A percentile compares a stretch with the other conserved stretches of the same genome.
These are phyloP conservation scores for Umbelopsis sp. DNA, from an alignment of 192 early-diverging fungal genomes.

Conservation along the genomic window DNA sequence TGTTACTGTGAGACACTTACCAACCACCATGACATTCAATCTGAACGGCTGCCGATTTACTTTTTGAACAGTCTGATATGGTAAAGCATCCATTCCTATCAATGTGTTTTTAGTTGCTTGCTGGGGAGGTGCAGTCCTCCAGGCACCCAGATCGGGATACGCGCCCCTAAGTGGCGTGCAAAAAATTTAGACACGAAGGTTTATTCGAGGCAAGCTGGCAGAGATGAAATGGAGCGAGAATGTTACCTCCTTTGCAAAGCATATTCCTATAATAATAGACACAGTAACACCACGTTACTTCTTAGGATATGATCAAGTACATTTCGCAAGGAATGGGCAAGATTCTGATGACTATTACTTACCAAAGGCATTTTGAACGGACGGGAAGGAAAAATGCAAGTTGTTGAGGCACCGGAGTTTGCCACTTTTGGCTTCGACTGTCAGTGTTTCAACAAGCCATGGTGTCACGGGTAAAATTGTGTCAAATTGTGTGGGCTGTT, in stretches of 20 bases:
- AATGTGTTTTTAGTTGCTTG: constrained; percentile 50
- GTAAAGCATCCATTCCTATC: constrained; percentile 74
- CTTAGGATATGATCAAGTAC: too few species aligned
- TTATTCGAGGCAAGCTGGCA: background rate
- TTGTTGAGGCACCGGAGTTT: background rate
- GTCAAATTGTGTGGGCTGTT: background rate
- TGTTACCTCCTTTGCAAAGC: constrained; percentile 59
- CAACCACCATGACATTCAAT: constrained; percentile 96
- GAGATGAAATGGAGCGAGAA: background rate
- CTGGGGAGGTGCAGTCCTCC: constrained; percentile 77
- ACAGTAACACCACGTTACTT: background rate
- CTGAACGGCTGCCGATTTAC: constrained; percentile 76
- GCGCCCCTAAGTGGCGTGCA: constrained; percentile 41
- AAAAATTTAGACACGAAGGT: background rate
- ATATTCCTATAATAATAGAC: constrained; percentile 44
- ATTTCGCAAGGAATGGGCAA: too few species aligned
- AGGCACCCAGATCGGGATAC: constrained; percentile 82
- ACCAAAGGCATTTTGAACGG: constrained; percentile 40
- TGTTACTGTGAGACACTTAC: constrained; percentile 44
- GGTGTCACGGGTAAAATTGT: background rate
- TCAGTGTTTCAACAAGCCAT: background rate
- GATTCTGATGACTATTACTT: background rate
- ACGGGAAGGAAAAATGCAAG: background rate
- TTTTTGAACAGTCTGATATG: constrained; percentile 66
- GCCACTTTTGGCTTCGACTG: background rate